Evolutionary conservation across 441 rosid species (phyloP).

Genomic region (Biscutella laevigata): DNA sequence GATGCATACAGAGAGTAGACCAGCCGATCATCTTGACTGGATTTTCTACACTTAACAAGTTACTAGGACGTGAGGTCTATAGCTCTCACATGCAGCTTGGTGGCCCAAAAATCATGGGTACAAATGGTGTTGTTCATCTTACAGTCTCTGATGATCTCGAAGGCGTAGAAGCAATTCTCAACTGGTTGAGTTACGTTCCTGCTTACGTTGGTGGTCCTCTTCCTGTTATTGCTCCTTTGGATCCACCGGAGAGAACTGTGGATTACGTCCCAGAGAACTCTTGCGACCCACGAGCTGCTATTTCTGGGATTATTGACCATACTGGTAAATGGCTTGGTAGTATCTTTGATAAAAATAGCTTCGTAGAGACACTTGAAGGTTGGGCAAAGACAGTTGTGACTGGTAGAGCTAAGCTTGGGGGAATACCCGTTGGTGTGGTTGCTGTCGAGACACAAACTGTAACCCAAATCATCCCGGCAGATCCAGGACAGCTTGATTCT

Average conservation of each 20-base stretch:
- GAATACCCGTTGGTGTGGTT: conserved; percentile 94
- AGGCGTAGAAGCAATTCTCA: conserved; percentile 86
- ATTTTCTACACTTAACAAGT: conserved; percentile 94
- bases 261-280: conserved; percentile 84
- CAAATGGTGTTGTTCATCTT: conserved; percentile 97
- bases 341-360: conserved; percentile 89
- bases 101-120: conserved; percentile 99
- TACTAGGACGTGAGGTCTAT: conserved; percentile 98
- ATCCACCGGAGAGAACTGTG: conserved; percentile 84
- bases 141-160: conserved; percentile 98
- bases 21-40: conserved; percentile 99
- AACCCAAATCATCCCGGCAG: conserved; percentile 98
- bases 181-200: conserved; percentile 92
- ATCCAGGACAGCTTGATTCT: conserved; percentile 99
- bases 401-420: conserved; percentile 98
- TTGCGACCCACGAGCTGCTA: conserved; percentile 97
- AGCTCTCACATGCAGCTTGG: conserved; percentile 99
- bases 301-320: conserved; percentile 54
- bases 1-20: conserved; percentile 98
- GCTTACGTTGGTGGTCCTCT: conserved; percentile 66
- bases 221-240: conserved; percentile 56
- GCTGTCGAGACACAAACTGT: conserved; percentile 99
- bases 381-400: conserved; percentile 99
- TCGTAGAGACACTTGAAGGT: conserved; percentile 89
- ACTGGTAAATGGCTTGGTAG: conserved; percentile 93